Conservation (phyloP, 1,284 basidiomycete genomes). For the Malassezia pachydermatis region DNA sequence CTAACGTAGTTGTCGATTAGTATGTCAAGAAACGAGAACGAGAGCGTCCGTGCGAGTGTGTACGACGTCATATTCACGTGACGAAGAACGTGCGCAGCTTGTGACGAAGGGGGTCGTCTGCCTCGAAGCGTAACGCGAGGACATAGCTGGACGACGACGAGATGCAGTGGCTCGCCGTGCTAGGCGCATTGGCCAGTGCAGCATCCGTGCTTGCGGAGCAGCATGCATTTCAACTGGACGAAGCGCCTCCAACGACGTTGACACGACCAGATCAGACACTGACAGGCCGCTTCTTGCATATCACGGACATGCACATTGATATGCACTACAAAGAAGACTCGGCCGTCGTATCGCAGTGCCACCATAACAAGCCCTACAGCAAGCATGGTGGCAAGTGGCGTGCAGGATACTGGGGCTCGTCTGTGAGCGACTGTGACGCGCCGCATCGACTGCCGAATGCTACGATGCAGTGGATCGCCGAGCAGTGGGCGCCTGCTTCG, state of each 20-base stretch:
- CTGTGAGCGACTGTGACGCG: conserved; percentile 69
- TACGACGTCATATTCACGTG: background rate
- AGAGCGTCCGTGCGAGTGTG: background rate
- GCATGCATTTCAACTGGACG: background rate
- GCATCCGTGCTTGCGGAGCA: conserved; percentile 2
- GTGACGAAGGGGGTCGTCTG: background rate
- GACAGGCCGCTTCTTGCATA: conserved; percentile 63
- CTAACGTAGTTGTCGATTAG: conserved; percentile 1
- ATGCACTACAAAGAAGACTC: conserved; percentile 56
- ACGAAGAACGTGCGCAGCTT: background rate
- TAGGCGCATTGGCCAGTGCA: background rate
- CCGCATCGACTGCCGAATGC: conserved; percentile 66
- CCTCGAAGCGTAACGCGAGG: no score
- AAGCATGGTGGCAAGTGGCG: conserved; percentile 27
- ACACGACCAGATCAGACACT: conserved; percentile 38
- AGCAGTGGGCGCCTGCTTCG: conserved; percentile 65
- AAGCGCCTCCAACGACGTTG: no score
- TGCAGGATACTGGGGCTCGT: conserved; percentile 46
- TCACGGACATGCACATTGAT: conserved; percentile 75
- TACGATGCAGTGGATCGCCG: conserved; percentile 68
- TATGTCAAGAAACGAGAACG: background rate
- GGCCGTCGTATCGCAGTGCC: conserved; percentile 27
- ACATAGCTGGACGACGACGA: background rate
- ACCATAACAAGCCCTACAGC: conserved; percentile 31
- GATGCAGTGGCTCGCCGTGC: background rate